Evolutionary conservation across 352 stramenopile genomes (phyloP).

Genomic region (Globisporangium emineosum): DNA sequence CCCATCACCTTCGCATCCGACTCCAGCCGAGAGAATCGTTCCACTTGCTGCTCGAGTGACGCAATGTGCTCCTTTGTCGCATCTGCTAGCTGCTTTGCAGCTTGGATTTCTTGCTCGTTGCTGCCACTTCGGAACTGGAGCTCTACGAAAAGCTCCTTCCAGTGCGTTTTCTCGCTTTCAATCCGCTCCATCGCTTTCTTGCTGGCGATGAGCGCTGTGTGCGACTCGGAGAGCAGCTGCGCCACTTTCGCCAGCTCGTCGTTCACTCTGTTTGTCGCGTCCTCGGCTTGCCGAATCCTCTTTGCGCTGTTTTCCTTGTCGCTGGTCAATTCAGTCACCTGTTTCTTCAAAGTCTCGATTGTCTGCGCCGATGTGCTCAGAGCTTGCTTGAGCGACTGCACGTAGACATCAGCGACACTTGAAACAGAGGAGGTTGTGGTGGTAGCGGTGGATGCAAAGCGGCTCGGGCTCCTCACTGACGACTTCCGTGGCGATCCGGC

Average conservation of each 20-base stretch:
- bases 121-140: constrained; percentile 39
- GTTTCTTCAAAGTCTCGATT: constrained; percentile 36
- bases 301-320: constrained; percentile 31
- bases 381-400: constrained; percentile 48
- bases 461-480: constrained; percentile 6
- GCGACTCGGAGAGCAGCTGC: constrained; percentile 48
- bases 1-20: not conserved
- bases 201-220: constrained; percentile 35
- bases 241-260: constrained; percentile 41
- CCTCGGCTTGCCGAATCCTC: constrained; percentile 30
- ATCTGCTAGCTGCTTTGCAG: constrained; percentile 30
- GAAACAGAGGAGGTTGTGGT: not conserved
- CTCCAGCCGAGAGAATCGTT: constrained; percentile 11
- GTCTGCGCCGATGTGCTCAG: constrained; percentile 33
- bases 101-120: constrained; percentile 29
- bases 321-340: constrained; percentile 32
- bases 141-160: constrained; percentile 36
- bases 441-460: not conserved
- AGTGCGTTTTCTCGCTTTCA: constrained; percentile 32
- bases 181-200: constrained; percentile 27
- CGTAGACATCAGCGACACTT: constrained; percentile 19
- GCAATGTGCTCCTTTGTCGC: constrained; percentile 26
- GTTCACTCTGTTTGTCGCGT: constrained; percentile 24
- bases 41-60: constrained; percentile 22
- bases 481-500: constrained; percentile 15